Evolutionary conservation across 2,329 filamentous ascomycete species (phyloP), one percentile per base, ranked within the genome.

Genomic region (Aspergillus alliaceus): DNA sequence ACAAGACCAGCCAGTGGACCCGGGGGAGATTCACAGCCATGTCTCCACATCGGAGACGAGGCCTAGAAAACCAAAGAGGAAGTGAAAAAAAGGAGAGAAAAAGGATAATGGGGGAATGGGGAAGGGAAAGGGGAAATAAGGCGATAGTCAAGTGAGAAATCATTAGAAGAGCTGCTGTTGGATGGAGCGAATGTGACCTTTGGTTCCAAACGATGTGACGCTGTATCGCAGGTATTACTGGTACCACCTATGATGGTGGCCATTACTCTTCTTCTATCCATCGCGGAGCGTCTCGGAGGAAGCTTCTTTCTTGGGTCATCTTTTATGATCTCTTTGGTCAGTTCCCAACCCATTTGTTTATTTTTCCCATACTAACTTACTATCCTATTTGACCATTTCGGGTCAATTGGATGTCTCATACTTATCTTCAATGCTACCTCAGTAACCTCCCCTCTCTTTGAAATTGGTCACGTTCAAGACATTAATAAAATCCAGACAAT

Each of bases 131-230:
- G 47, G 40, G 42, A 32, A 55, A 50, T 29, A 40, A 31, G 37
- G 53, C 12, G 48, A 51, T 15, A 34, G 37, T 24, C 48, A 51
- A 35, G 54, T n/a, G 39, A 18, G 18, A 18, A 34, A 49, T 25
- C 44, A 49, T 34, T 49, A 40, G 44, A 51, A 51, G 53, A 53
- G 52, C 55, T 54, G 57, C 53, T 63, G 46, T 48, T 48, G 53
- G 57, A 61, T 50, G 56, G 57, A 65, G 61, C 56, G 32, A 58
- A 71, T 72, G 69, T 66, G 69, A 72, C 70, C 70, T 69, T 71
- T 64, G 66, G 62, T 66, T 66, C 59, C 64, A 70, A 65, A 59
- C 69, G 66, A 73, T 73, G 68, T 64, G 69, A 73, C 71, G 67
- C 65, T 72, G 65, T 51, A 54, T 51, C 57, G 53, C 37, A 40